phyloP scores from a whole-genome alignment of 2,329 filamentous ascomycete genomes.

The Rugonectria rugulosa region DNA sequence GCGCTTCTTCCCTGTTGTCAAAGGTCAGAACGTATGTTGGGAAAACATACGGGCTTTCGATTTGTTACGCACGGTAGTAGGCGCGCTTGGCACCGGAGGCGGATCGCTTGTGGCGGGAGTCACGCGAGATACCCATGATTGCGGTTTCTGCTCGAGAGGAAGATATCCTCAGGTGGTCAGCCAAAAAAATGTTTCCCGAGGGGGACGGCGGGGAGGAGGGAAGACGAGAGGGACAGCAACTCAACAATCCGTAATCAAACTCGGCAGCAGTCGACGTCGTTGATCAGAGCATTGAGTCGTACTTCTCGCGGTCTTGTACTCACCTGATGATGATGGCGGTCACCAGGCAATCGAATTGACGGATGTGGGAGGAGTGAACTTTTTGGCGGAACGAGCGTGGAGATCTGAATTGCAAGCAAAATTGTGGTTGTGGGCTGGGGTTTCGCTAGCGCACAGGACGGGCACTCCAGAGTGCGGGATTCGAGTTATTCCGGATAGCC shows the following conservation, averaged over 20 bases:
- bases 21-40: constrained; percentile 77
- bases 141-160: constrained; percentile 65
- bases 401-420: constrained; percentile 46
- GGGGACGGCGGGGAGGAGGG: constrained; percentile 1
- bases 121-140: constrained; percentile 99
- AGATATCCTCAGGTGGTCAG: constrained; percentile 35
- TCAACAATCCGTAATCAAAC: constrained; percentile 35
- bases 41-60: constrained; percentile 73
- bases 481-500: constrained; percentile 36
- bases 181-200: constrained; percentile 4
- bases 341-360: constrained; percentile 59
- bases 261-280: constrained; percentile 30
- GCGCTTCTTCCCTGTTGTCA: constrained; percentile 85
- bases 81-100: constrained; percentile 98
- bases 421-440: constrained; percentile 51
- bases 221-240: constrained; percentile 23
- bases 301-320: constrained; percentile 42
- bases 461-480: constrained; percentile 41
- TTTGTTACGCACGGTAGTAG: constrained; percentile 78
- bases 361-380: constrained; percentile 49
- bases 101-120: constrained; percentile 99
- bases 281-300: constrained; percentile 34
- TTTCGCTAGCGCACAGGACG: constrained; percentile 47
- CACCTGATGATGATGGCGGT: constrained; percentile 57
- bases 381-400: constrained; percentile 43